phyloP scores from a whole-genome alignment of 306 rosid species.

The Arachis stenosperma region DNA sequence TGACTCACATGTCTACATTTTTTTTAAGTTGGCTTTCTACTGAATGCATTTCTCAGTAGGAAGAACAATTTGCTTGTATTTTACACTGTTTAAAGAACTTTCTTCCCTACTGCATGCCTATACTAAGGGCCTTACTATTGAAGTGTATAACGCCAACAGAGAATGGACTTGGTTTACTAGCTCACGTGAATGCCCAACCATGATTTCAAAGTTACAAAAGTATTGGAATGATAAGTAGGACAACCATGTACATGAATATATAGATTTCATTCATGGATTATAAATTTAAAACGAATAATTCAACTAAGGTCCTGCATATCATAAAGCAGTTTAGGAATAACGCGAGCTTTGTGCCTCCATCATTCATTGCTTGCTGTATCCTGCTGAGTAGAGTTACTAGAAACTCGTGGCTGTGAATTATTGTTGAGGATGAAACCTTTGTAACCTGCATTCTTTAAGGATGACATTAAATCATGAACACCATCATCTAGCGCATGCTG shows the following conservation, averaged over 20 bases:
- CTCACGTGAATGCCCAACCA: neutral
- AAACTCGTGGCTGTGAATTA: constrained; percentile 25
- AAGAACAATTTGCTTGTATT: neutral
- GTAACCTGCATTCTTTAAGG: constrained; percentile 27
- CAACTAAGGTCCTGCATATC: neutral
- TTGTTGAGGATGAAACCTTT: constrained; percentile 37
- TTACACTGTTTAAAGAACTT: neutral
- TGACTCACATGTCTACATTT: too few species aligned
- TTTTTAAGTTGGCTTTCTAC: too few species aligned
- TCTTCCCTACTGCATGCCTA: neutral
- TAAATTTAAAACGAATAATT: neutral
- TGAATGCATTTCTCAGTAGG: too few species aligned
- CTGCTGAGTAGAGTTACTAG: constrained; percentile 8
- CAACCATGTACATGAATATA: neutral
- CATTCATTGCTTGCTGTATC: constrained; percentile 32
- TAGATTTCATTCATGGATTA: neutral
- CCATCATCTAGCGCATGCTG: constrained; percentile 34
- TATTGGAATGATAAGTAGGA: neutral
- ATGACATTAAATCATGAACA: constrained; percentile 19
- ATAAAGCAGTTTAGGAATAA: constrained; percentile 10
- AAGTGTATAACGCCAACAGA: neutral
- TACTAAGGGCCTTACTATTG: neutral
- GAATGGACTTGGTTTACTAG: neutral
- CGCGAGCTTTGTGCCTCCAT: constrained; percentile 11
- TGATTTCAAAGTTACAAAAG: neutral